Evolutionary conservation across 1,139 yeast species (phyloP).

Genomic region (Groenewaldozyma sp.): DNA sequence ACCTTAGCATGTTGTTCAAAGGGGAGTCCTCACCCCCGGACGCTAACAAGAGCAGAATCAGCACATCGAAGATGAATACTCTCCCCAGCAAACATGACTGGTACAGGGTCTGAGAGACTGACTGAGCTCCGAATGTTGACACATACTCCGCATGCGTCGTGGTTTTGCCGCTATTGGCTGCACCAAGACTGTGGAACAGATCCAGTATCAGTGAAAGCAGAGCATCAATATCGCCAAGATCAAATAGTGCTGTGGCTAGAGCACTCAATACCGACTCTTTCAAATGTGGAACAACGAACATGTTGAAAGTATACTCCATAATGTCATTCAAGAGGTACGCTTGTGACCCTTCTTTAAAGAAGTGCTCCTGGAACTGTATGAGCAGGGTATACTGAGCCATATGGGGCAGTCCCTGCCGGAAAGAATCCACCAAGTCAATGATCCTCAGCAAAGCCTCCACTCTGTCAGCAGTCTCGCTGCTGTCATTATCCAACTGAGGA

Average conservation of each 20-base stretch:
- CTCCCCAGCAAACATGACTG: conserved; percentile 14
- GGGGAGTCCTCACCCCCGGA: conserved; percentile 14
- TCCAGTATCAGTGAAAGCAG: conserved; percentile 6
- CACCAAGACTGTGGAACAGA: neutral
- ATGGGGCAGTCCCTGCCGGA: conserved; percentile 10
- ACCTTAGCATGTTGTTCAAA: neutral
- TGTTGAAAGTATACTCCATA: conserved; percentile 14
- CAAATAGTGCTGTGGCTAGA: conserved; percentile 15
- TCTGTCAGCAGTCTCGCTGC: conserved; percentile 5
- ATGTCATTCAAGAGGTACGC: conserved; percentile 16
- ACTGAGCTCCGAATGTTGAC: conserved; percentile 13
- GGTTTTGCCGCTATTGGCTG: neutral
- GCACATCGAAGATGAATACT: conserved; percentile 15
- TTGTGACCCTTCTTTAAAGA: conserved; percentile 9
- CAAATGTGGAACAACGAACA: conserved; percentile 12
- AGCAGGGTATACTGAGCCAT: conserved; percentile 9
- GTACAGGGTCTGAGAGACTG: conserved; percentile 12
- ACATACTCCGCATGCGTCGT: neutral
- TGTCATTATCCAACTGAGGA: conserved; percentile 6
- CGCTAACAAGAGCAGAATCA: conserved; percentile 16
- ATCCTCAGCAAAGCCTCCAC: conserved; percentile 13
- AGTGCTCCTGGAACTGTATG: conserved; percentile 13
- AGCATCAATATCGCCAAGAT: conserved; percentile 15
- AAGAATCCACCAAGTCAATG: conserved; percentile 13
- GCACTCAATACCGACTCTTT: conserved; percentile 15